Evolutionary conservation across 345 rosid genomes (phyloP).

Genomic region (Angophora floribunda): DNA sequence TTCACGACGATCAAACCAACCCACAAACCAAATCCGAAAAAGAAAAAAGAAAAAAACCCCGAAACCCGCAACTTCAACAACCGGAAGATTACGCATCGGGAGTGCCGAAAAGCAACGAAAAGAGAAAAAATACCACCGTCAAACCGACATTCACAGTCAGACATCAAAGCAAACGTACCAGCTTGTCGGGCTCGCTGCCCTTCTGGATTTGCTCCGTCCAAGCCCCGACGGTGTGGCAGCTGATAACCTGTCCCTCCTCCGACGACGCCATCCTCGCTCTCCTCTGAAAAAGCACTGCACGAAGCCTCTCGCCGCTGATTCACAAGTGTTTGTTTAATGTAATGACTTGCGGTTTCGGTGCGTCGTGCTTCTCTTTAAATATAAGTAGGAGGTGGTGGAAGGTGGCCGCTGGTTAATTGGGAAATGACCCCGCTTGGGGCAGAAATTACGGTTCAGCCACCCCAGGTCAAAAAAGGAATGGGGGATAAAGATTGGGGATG

Average conservation of each 20-base stretch:
- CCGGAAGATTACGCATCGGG: background rate
- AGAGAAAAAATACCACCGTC: background rate
- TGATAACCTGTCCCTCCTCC: background rate
- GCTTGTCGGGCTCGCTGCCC: background rate
- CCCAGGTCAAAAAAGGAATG: background rate
- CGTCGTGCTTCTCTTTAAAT: background rate
- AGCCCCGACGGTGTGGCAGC: background rate
- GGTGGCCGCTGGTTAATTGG: background rate
- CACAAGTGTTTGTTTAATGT: too few species aligned
- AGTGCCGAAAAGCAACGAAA: background rate
- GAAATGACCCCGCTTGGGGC: background rate
- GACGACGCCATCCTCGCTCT: background rate
- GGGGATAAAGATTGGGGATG: background rate
- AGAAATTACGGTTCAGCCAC: background rate
- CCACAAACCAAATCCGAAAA: background rate
- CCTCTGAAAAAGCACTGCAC: background rate
- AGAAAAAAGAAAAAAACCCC: too few species aligned
- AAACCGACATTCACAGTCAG: background rate
- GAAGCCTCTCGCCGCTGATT: background rate
- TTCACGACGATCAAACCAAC: background rate
- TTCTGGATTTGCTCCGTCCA: constrained; percentile 2
- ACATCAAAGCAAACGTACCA: background rate
- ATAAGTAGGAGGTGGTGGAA: background rate
- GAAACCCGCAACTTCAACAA: background rate
- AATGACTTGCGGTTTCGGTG: background rate